phyloP scores from a whole-genome alignment of 345 rosid species.

The Eucalyptus leucophloia region DNA sequence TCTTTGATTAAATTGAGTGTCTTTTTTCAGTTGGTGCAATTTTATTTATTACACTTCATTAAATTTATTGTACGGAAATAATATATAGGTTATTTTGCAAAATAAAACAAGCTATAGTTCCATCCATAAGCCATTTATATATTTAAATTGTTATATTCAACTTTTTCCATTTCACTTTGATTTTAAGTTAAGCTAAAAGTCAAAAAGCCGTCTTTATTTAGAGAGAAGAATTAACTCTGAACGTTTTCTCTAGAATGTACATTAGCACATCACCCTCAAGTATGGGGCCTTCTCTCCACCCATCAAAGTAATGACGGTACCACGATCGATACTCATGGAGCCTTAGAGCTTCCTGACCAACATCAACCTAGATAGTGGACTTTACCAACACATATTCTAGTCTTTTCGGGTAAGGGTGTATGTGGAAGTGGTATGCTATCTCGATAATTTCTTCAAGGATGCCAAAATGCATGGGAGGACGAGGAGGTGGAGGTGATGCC shows the following conservation, averaged over 20 bases:
- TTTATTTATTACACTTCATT: background rate
- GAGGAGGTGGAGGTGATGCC: no score
- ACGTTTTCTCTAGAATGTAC: rapidly evolving
- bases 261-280: no score
- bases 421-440: no score
- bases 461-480: no score
- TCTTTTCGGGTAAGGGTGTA: no score
- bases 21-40: background rate
- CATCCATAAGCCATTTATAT: background rate
- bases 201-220: background rate
- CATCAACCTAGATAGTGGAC: no score
- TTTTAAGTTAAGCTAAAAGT: background rate
- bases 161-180: background rate
- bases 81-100: rapidly evolving
- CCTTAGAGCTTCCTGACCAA: rapidly evolving
- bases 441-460: no score
- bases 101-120: background rate
- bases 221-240: background rate
- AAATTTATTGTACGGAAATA: rapidly evolving
- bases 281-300: no score
- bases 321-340: no score
- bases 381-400: no score
- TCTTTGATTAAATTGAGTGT: background rate
- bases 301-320: no score
- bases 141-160: background rate